These are phyloP conservation scores for Bruguiera parviflora DNA, from an alignment of 345 rosid species.

Conservation along the genomic window DNA sequence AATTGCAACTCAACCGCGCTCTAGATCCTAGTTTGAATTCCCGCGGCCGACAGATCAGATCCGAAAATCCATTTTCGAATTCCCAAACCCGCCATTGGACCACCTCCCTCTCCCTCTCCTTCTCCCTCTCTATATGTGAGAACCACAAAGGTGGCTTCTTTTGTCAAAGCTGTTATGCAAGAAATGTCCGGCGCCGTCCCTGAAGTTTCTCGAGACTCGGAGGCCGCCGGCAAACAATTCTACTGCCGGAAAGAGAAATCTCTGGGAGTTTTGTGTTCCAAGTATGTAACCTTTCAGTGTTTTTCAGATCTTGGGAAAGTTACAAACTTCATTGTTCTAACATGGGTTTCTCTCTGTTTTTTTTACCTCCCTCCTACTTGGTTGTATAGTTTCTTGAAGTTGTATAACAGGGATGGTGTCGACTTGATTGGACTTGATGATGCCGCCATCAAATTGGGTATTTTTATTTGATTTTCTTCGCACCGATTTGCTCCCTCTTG, in stretches of 20 bases:
- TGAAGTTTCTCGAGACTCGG: constrained; percentile 34
- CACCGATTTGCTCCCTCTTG: not conserved
- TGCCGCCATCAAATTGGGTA: constrained; percentile 64
- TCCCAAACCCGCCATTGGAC: constrained; percentile 29
- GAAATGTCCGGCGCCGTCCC: constrained; percentile 19
- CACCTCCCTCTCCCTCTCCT: constrained; percentile 2
- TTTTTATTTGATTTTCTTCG: not conserved
- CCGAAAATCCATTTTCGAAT: constrained; percentile 31
- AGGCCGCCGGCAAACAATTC: constrained; percentile 30
- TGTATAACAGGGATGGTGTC: constrained; percentile 47
- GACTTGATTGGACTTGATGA: constrained; percentile 71
- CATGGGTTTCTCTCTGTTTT: no score
- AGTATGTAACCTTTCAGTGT: constrained; percentile 30
- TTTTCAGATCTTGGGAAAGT: constrained; percentile 12
- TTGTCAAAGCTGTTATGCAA: not conserved
- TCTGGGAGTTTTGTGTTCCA: constrained; percentile 66
- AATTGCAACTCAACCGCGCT: constrained; percentile 7
- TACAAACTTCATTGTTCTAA: not conserved
- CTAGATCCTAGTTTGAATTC: constrained; percentile 16
- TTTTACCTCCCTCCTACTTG: not conserved
- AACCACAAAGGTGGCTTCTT: no score
- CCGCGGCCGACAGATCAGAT: constrained; percentile 20
- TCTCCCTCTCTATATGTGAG: not conserved
- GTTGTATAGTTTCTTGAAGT: constrained; percentile 45
- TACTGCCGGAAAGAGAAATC: constrained; percentile 82